Evolutionary conservation across 306 rosid genomes (phyloP).

Genomic region (Dalbergia cultrata): DNA sequence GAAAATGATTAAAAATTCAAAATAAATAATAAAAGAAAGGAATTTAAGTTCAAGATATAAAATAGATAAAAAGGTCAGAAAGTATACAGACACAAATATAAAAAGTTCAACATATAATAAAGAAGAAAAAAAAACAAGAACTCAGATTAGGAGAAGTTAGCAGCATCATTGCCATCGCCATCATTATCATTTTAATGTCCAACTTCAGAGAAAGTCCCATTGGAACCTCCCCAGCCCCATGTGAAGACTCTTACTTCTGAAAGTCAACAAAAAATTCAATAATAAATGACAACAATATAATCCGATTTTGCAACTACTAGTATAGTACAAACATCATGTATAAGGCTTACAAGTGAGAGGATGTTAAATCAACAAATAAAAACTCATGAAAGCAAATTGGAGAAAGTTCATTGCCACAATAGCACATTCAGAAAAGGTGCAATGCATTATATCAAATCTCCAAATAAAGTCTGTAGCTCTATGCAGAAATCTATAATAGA

Average conservation of each 20-base stretch:
- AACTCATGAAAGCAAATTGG: neutral
- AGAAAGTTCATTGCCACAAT: constrained; percentile 8
- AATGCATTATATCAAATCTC: constrained; percentile 24
- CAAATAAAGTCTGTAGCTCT: constrained; percentile 16
- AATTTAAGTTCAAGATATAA: too few relatives aligned
- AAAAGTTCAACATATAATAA: too few relatives aligned
- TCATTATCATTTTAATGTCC: too few relatives aligned
- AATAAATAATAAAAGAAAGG: too few relatives aligned
- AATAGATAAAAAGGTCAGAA: too few relatives aligned
- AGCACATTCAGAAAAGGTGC: neutral
- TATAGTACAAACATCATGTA: constrained; percentile 43
- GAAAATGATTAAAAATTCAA: too few relatives aligned
- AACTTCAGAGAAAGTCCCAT: constrained; percentile 85
- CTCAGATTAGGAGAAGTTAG: too few relatives aligned
- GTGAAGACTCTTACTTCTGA: constrained; percentile 85
- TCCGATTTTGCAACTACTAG: constrained; percentile 12
- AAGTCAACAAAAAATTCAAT: constrained; percentile 39
- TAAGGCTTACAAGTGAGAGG: constrained; percentile 38
- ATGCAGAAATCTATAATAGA: neutral
- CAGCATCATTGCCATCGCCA: too few relatives aligned
- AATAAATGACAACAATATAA: constrained; percentile 17
- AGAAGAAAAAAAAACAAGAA: too few relatives aligned
- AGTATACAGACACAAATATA: too few relatives aligned
- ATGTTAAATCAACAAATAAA: constrained; percentile 27
- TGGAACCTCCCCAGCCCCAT: constrained; percentile 99